Conservation (phyloP, 225 moss, liverwort and hornwort species). For the Straminergon stramineum region DNA sequence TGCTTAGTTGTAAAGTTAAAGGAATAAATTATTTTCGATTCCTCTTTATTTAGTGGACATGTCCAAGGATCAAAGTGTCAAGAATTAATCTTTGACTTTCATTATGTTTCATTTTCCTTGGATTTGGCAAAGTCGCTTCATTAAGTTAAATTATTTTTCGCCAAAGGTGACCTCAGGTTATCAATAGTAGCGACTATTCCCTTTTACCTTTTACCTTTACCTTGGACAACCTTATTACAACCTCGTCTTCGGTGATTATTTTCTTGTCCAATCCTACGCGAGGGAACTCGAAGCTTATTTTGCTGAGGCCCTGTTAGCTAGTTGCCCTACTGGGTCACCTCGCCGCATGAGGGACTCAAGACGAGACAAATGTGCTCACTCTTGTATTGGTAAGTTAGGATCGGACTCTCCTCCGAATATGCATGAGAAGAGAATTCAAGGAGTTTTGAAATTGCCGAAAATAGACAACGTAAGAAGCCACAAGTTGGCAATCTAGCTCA, state of each 20-base stretch:
- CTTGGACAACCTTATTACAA: background rate
- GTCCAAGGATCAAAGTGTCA: background rate
- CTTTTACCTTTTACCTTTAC: background rate
- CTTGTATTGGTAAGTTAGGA: background rate
- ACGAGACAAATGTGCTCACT: background rate
- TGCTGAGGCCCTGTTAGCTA: background rate
- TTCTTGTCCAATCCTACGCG: background rate
- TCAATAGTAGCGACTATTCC: no score
- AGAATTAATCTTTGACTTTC: background rate
- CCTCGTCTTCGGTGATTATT: background rate
- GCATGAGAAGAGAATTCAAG: background rate
- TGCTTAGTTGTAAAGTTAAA: fast-evolving
- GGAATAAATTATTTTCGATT: background rate
- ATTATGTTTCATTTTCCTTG: background rate
- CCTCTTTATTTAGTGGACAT: fast-evolving
- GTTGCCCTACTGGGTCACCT: background rate
- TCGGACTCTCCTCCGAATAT: background rate
- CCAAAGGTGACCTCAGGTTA: background rate
- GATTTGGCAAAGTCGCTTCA: background rate
- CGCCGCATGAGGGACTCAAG: background rate
- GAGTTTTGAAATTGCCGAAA: background rate
- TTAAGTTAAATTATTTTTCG: background rate
- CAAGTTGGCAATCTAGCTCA: background rate
- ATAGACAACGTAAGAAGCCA: background rate
- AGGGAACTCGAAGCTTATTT: background rate